phyloP scores from a whole-genome alignment of 768 basidiomycete genomes.

The Cystobasidium ongulense region DNA sequence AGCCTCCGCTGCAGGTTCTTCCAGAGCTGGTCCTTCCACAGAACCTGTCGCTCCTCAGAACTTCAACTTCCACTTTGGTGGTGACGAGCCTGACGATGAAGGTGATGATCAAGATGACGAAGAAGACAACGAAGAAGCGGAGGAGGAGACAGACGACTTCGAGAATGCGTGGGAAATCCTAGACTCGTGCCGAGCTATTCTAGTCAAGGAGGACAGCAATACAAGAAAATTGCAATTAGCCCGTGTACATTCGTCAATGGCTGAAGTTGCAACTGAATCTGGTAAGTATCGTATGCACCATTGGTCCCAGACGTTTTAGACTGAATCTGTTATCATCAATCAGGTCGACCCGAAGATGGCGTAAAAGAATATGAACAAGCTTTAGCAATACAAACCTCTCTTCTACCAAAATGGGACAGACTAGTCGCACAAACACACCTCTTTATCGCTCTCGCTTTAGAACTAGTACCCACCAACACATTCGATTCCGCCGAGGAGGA shows the following conservation, averaged over 20 bases:
- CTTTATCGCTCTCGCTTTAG: slow-evolving; percentile 30
- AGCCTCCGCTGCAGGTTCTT: slow-evolving; percentile 9
- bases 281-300: slow-evolving; percentile 51
- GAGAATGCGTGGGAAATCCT: slow-evolving; percentile 96
- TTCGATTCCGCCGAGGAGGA: slow-evolving; percentile 19
- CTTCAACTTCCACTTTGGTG: slow-evolving; percentile 68
- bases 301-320: neutral
- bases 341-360: slow-evolving; percentile 38
- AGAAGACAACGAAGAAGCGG: slow-evolving; percentile 57
- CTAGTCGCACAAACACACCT: slow-evolving; percentile 37
- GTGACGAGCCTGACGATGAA: slow-evolving; percentile 60
- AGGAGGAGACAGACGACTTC: slow-evolving; percentile 89
- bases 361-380: slow-evolving; percentile 37
- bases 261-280: slow-evolving; percentile 93
- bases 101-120: slow-evolving; percentile 46
- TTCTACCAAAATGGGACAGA: slow-evolving; percentile 37
- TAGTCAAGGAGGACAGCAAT: slow-evolving; percentile 52
- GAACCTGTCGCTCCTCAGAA: slow-evolving; percentile 47
- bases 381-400: slow-evolving; percentile 22
- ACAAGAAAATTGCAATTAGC: slow-evolving; percentile 67
- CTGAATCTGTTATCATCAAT: neutral
- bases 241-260: slow-evolving; percentile 79
- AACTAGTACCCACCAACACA: slow-evolving; percentile 16
- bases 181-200: slow-evolving; percentile 84
- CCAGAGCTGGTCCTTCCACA: slow-evolving; percentile 7